Evolutionary conservation across 2,329 filamentous ascomycete genomes (phyloP), one percentile per base, ranked within the genome.

Genomic region (Penicillium concentricum): DNA sequence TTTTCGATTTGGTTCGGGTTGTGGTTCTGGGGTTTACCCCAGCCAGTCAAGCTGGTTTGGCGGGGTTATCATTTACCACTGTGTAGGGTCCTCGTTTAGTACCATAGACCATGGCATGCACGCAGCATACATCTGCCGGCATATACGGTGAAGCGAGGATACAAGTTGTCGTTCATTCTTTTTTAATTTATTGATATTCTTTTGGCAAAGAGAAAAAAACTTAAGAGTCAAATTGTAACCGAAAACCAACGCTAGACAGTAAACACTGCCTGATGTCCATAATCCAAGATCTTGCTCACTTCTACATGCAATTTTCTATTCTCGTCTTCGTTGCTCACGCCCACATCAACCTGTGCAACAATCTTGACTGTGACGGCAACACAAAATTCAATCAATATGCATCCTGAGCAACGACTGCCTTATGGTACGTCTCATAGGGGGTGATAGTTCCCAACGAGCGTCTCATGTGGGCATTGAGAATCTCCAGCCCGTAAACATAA

Each of bases 401-500:
- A 45, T 68, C 63, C 44, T 73, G 69, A 18, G 69, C 71, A 50
- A 79, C 80, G 22, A 75, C 54, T 7, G 90, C 91, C 74, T 85
- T 88, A 70, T 86, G 83, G 74, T 93, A 95, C 1, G 87, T 90
- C 44, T 94, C 89, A 73, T 90, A 97, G 2, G 90, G 88, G 4
- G 92, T 97, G 65, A 96, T 81, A 7, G 92, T 90, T 55, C 92
- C 93, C 38, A 99, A 81, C 0, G 93, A 91, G 67, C 92, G 89
- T 72, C 88, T 87, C 86, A 94, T 92, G 75, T 96, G 91, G 32
- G 90, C 89, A 67, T 90, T 92, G 58, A 96, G 82, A 65, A 97
- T 90, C 64, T 92, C 88, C 59, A 97, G 81, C 39, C 93, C 94
- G 70, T 95, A 95, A 56, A 97, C 90, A 73, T 96, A 99, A 72